Base-by-base conservation (phyloP, 345 rosid species). In the Cochlearia excelsa region DNA sequence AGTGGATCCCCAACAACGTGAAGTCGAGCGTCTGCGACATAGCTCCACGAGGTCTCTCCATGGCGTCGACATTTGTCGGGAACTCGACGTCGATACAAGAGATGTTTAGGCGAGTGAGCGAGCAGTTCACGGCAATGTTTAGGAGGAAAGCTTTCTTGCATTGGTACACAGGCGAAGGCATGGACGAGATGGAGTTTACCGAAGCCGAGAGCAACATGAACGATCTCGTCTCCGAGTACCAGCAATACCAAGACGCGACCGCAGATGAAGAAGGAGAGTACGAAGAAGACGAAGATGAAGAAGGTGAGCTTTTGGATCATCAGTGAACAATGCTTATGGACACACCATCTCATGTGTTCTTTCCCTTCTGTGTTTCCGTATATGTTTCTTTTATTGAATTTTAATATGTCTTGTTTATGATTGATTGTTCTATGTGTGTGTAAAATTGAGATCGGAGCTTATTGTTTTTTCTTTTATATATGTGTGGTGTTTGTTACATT, bases 141-240 rank as follows among this genome's bases (percentile, higher is more conserved):
- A 79, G 94, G 56, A 83, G 94, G 79, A 86, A 86, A 79, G 91
- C 87, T 74, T 85, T 85, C 84, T 80, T 85, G 82, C 88, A 85
- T 59, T 85, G 91, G 91, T 85, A 85, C 75, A 85, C 91, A 3
- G 91, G 85, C 6, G 91, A 85, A 55, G 93, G 93, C 1, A 85
- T 83, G 93, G 93, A 85, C 31, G 93, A 85, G 75, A 85, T 85
- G 93, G 93, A 85, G 71, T 83, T 83, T 47, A 85, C 93, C 1
- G 93, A 85, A 69, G 91, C 87, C 7, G 87, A 84, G 68, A 82
- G 94, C 65, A 84, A 86, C 76, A 82, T 86, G 94, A 86, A 82
- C 50, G 90, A 86, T 72, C 69, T 86, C 45, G 87, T 84, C 37
- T 84, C 94, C 0, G 94, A 86, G 70, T 86, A 86, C 57, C 94